Conservation (phyloP, 2,329 filamentous ascomycete genomes). For the Calonectria ilicicola region DNA sequence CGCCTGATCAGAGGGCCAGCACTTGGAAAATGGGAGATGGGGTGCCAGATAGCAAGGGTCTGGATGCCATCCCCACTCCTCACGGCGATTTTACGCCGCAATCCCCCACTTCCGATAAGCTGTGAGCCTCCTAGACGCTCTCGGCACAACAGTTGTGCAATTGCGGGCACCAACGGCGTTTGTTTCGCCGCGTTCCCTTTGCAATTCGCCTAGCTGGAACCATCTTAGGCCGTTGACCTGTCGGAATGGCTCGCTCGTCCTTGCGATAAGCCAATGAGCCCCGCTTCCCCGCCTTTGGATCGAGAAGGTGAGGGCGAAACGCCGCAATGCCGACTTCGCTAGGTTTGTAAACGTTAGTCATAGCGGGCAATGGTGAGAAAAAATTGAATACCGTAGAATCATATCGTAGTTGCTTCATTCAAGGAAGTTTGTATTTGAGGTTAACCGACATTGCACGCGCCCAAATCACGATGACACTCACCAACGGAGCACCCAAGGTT, state of each 20-base stretch:
- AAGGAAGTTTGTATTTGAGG: not conserved
- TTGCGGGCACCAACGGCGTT: not conserved
- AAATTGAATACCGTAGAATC: not conserved
- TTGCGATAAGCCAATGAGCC: not conserved
- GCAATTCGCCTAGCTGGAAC: not conserved
- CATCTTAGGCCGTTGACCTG: not conserved
- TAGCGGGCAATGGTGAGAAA: not conserved
- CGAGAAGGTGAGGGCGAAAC: not conserved
- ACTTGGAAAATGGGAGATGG: conserved; percentile 19
- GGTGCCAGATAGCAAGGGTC: conserved; percentile 15
- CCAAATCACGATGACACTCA: not conserved
- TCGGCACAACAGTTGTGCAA: not conserved
- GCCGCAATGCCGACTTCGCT: conserved; percentile 8
- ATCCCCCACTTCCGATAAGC: conserved; percentile 25
- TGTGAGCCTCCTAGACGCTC: not conserved
- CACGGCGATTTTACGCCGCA: not conserved
- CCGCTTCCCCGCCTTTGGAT: conserved; percentile 3
- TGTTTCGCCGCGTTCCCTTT: not conserved
- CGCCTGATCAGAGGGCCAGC: not conserved
- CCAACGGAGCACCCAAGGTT: not conserved
- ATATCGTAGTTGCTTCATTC: not conserved
- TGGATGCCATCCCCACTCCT: not conserved
- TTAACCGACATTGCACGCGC: too few species aligned
- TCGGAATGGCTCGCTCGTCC: conserved; percentile 9
- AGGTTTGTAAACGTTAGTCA: not conserved